A percentile compares a stretch with the other conserved stretches of the same genome.
Evolutionary conservation across 176 grass and related monocot genomes (phyloP).

Genomic region (Oryza meridionalis): DNA sequence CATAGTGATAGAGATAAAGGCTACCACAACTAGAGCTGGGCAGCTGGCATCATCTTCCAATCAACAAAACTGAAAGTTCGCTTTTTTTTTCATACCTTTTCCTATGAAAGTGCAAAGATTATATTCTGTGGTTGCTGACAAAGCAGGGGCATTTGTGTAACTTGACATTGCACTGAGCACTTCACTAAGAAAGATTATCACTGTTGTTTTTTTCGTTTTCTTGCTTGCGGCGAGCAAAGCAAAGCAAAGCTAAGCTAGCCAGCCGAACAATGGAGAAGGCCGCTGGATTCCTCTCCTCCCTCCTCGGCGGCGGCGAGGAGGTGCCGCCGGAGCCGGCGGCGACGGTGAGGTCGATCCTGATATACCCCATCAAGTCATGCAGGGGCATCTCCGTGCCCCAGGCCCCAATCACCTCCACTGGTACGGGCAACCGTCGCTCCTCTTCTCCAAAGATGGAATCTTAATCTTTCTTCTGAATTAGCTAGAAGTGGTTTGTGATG

Average conservation of each 20-base stretch:
- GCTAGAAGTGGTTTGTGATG: neutral
- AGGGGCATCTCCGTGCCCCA: constrained; percentile 69
- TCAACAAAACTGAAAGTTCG: neutral
- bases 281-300: constrained; percentile 56
- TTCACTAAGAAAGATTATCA: neutral
- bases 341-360: constrained; percentile 54
- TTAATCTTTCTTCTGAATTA: constrained; percentile 5
- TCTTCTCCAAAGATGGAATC: neutral
- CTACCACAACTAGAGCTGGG: no score
- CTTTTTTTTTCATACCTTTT: neutral
- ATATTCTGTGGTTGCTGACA: no score
- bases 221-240: neutral
- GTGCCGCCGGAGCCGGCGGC: constrained; percentile 36
- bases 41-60: no score
- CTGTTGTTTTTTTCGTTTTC: neutral
- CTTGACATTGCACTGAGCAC: neutral
- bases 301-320: constrained; percentile 48
- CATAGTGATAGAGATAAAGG: no score
- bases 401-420: constrained; percentile 71
- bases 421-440: constrained; percentile 39
- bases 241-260: neutral
- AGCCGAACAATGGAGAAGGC: constrained; percentile 55
- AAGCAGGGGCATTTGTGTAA: neutral
- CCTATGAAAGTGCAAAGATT: no score
- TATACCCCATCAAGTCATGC: constrained; percentile 95